A percentile compares a stretch with the other conserved stretches of the same genome.
Evolutionary conservation across 352 stramenopile genomes (phyloP).

Genomic region (Phytophthora sp.): DNA sequence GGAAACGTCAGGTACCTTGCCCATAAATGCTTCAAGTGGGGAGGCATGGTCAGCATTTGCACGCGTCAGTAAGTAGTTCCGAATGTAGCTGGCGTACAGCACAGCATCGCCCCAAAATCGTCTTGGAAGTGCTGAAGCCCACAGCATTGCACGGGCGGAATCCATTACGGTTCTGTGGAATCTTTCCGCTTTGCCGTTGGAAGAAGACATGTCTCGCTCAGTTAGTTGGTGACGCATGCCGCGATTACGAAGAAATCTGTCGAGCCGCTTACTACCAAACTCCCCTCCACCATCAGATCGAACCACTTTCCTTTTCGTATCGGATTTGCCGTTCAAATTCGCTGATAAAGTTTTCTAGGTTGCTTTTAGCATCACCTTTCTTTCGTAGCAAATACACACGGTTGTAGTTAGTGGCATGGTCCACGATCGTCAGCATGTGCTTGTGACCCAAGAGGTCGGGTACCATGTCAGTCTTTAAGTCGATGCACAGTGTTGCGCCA

Average conservation of each 20-base stretch:
- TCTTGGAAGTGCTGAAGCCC: conserved; percentile 8
- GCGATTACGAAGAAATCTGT: conserved; percentile 16
- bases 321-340: conserved; percentile 15
- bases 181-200: conserved; percentile 6
- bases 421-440: conserved; percentile 11
- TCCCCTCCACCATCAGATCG: conserved; percentile 1
- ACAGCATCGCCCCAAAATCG: conserved; percentile 11
- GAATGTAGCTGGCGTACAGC: conserved; percentile 9
- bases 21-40: conserved; percentile 1
- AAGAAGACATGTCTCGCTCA: conserved; percentile 5
- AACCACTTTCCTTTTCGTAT: neutral
- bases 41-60: conserved; percentile 13
- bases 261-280: conserved; percentile 7
- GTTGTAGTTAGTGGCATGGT: conserved; percentile 12
- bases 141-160: conserved; percentile 17
- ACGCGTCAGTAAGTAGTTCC: conserved; percentile 1
- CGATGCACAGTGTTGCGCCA: conserved; percentile 10
- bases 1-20: neutral
- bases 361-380: neutral
- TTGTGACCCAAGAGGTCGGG: conserved; percentile 7
- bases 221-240: neutral
- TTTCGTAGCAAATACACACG: neutral
- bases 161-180: too few relatives aligned
- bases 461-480: conserved; percentile 17
- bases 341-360: neutral